These are phyloP conservation scores for Penicillium robsamsonii DNA, from an alignment of 495 filamentous ascomycete species.

Conservation along the genomic window DNA sequence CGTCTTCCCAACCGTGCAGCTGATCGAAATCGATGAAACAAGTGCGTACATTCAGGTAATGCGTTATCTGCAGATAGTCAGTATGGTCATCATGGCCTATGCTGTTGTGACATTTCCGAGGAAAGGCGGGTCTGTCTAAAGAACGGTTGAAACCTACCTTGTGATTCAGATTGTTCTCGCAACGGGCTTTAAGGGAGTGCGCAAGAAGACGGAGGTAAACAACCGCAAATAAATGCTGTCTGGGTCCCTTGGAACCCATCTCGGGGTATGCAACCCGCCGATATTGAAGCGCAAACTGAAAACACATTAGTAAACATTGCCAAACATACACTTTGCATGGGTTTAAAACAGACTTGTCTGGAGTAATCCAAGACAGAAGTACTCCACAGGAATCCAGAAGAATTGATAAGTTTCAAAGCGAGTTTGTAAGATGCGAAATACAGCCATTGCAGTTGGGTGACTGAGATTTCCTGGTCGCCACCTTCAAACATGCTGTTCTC, in stretches of 20 bases:
- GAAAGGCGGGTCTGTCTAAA: not conserved
- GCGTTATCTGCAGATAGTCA: not conserved
- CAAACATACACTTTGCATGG: not conserved
- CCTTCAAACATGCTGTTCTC: not conserved
- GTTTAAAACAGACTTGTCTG: not conserved
- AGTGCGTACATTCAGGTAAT: not conserved
- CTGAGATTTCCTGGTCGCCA: not conserved
- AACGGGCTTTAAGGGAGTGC: not conserved
- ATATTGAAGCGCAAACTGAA: slow-evolving; percentile 3
- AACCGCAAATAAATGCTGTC: slow-evolving; percentile 1
- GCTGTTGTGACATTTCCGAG: not conserved
- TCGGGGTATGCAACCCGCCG: not conserved
- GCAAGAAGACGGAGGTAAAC: not conserved
- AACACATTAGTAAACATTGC: not conserved
- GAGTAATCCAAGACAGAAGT: not conserved
- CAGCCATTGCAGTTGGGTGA: slow-evolving; percentile 6
- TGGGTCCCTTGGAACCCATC: not conserved
- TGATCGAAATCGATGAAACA: not conserved
- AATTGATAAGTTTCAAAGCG: not conserved
- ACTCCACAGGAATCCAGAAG: not conserved
- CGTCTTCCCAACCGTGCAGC: slow-evolving; percentile 1
- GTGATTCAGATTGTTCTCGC: not conserved
- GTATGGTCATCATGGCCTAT: not conserved
- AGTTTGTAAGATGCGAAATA: not conserved
- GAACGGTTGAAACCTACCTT: not conserved